Evolutionary conservation across 2,329 filamentous ascomycete genomes (phyloP).

Genomic region (Neonectria ditissima): DNA sequence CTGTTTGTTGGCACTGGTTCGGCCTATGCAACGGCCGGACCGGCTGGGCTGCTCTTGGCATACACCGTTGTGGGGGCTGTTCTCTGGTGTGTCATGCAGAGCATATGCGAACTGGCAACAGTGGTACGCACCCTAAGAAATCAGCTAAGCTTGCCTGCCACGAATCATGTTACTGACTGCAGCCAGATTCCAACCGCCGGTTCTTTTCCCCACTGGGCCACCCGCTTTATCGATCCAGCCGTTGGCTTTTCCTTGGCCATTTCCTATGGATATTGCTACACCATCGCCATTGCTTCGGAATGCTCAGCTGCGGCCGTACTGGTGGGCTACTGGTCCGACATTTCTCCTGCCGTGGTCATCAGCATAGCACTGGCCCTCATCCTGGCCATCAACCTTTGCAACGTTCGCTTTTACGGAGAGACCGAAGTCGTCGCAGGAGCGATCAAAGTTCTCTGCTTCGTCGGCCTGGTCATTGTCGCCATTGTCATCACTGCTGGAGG

Average conservation of each 20-base stretch:
- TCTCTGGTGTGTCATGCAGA: constrained; percentile 44
- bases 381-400: constrained; percentile 67
- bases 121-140: constrained; percentile 32
- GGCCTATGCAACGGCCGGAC: constrained; percentile 40
- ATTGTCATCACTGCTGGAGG: constrained; percentile 69
- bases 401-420: constrained; percentile 70
- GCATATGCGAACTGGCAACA: constrained; percentile 41
- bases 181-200: constrained; percentile 39
- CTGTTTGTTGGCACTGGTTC: constrained; percentile 42
- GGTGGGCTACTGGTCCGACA: constrained; percentile 41
- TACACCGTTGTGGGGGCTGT: constrained; percentile 39
- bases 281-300: constrained; percentile 40
- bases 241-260: constrained; percentile 41
- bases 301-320: constrained; percentile 38
- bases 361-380: constrained; percentile 66
- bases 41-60: constrained; percentile 39
- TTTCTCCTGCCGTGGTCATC: constrained; percentile 52
- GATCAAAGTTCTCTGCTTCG: constrained; percentile 70
- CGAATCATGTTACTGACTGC: neutral
- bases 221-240: constrained; percentile 42
- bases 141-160: neutral
- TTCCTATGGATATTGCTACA: constrained; percentile 43
- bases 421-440: constrained; percentile 71
- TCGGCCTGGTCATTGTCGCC: constrained; percentile 67
- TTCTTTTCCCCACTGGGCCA: constrained; percentile 43